Conservation (phyloP, 2,329 filamentous ascomycete genomes). For the Microcyclospora pomicola region DNA sequence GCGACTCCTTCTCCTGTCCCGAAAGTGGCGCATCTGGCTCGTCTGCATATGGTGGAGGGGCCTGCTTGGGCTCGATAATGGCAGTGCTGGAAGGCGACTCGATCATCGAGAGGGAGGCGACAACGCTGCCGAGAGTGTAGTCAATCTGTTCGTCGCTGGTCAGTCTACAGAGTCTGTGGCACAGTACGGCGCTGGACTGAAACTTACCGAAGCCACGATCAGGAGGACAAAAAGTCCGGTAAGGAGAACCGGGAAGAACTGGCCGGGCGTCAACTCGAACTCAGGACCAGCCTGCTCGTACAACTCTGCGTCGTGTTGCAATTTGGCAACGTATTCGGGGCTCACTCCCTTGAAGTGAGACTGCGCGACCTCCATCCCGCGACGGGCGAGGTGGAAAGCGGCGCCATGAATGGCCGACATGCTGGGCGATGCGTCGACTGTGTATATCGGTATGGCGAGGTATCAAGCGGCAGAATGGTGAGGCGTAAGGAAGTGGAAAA, state of each 20-base stretch:
- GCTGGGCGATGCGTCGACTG: neutral
- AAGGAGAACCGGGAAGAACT: slow-evolving; percentile 19
- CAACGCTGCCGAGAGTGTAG: slow-evolving; percentile 47
- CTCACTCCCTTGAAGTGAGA: slow-evolving; percentile 11
- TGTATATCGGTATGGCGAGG: too few species aligned
- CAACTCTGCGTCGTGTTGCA: slow-evolving; percentile 17
- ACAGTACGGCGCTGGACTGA: neutral
- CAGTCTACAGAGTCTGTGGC: neutral
- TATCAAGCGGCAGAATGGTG: too few species aligned
- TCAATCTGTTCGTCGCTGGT: slow-evolving; percentile 13
- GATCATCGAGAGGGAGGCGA: slow-evolving; percentile 50
- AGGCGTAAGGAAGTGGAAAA: too few species aligned
- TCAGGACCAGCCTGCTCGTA: slow-evolving; percentile 15
- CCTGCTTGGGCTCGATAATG: slow-evolving; percentile 25
- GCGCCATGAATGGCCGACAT: slow-evolving; percentile 15
- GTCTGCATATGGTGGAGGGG: slow-evolving; percentile 34
- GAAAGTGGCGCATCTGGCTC: slow-evolving; percentile 32
- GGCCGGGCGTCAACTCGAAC: slow-evolving; percentile 13
- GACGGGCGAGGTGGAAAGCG: slow-evolving; percentile 19
- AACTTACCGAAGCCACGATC: slow-evolving; percentile 28
- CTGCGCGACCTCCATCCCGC: slow-evolving; percentile 19
- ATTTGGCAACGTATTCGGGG: slow-evolving; percentile 9
- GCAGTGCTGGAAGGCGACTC: slow-evolving; percentile 44
- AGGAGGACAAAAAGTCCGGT: slow-evolving; percentile 29
- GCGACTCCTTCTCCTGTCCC: slow-evolving; percentile 19